Percentiles rank a stretch among this genome's conserved stretches.
phyloP scores from a whole-genome alignment of 2,329 filamentous ascomycete species.

The Metarhizium sp. region DNA sequence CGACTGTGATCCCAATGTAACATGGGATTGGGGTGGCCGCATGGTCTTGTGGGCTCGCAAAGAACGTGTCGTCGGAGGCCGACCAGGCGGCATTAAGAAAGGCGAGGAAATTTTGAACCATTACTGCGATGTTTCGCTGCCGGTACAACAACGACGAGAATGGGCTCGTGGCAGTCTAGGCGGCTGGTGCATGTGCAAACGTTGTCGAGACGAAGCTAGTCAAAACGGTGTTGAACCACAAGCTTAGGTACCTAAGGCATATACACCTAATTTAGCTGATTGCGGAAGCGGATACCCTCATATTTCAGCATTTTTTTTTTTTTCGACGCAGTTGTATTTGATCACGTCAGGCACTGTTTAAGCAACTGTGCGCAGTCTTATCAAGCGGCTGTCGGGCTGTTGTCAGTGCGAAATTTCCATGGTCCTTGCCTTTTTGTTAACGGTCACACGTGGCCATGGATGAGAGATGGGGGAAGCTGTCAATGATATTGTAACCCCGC shows the following conservation, averaged over 20 bases:
- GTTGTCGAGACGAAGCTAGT: slow-evolving; percentile 65
- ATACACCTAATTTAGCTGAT: background rate
- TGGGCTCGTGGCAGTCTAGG: slow-evolving; percentile 85
- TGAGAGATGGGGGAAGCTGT: background rate
- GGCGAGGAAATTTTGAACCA: slow-evolving; percentile 87
- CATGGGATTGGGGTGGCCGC: slow-evolving; percentile 82
- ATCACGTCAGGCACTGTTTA: background rate
- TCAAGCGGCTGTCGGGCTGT: background rate
- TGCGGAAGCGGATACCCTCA: background rate
- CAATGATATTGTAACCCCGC: too few species aligned
- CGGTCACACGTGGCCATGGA: background rate
- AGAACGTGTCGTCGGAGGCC: slow-evolving; percentile 41
- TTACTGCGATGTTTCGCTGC: slow-evolving; percentile 79
- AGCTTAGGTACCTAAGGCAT: background rate
- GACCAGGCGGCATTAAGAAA: slow-evolving; percentile 54
- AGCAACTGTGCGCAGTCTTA: background rate
- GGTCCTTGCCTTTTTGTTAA: background rate
- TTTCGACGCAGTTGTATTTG: background rate
- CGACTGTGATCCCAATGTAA: slow-evolving; percentile 88
- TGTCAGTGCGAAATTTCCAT: background rate
- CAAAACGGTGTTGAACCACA: background rate
- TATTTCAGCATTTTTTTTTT: background rate
- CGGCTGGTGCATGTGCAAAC: slow-evolving; percentile 76
- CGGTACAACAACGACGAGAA: slow-evolving; percentile 72
- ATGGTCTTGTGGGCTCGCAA: slow-evolving; percentile 62